phyloP scores from a whole-genome alignment of 75 land plant genomes.

The Pinus taeda region DNA sequence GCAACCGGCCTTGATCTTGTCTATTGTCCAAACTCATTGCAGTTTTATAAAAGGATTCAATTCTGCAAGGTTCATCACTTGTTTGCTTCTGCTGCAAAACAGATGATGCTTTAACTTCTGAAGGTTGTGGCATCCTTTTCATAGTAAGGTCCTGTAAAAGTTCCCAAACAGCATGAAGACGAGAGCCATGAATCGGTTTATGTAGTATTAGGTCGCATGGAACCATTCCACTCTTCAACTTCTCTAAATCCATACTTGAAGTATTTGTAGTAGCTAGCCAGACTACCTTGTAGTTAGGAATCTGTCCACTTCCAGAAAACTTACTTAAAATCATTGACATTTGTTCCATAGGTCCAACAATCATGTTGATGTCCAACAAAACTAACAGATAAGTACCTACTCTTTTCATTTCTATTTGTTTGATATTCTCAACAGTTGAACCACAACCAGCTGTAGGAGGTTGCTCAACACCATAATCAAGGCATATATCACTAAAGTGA shows the following conservation, averaged over 20 bases:
- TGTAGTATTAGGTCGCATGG: not conserved
- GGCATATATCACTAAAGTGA: conserved; percentile 11
- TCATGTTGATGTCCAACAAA: too few species aligned
- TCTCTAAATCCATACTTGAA: too few species aligned
- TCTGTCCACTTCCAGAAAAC: too few species aligned
- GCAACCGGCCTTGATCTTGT: not conserved
- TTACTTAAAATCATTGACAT: too few species aligned
- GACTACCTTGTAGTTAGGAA: too few species aligned
- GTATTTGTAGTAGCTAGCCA: too few species aligned
- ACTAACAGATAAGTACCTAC: not conserved
- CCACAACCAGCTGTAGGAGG: not conserved
- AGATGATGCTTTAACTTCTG: not conserved
- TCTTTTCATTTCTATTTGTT: conserved; percentile 10
- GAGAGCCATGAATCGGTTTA: not conserved
- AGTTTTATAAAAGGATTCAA: not conserved
- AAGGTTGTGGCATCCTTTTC: not conserved
- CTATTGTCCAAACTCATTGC: not conserved
- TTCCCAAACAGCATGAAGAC: conserved; percentile 1
- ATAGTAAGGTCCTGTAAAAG: conserved; percentile 43
- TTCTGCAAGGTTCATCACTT: not conserved
- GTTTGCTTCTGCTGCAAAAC: not conserved
- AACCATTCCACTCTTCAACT: not conserved
- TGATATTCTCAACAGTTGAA: not conserved
- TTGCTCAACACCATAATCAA: conserved; percentile 10
- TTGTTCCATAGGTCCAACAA: too few species aligned